These are phyloP conservation scores for Ganoderma boninense DNA, from an alignment of 1,284 basidiomycete species.

Conservation along the genomic window DNA sequence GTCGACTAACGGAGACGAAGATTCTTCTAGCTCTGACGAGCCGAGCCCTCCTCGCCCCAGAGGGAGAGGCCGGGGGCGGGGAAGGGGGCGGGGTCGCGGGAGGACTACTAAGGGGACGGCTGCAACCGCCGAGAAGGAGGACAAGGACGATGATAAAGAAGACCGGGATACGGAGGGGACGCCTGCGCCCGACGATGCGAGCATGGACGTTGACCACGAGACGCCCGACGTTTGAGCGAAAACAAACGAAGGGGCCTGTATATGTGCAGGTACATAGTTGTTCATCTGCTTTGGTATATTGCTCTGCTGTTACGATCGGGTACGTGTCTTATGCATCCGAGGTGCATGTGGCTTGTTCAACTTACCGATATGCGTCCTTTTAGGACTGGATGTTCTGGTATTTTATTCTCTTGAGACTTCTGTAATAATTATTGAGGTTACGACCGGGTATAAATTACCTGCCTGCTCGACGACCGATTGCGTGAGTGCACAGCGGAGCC, in stretches of 20 bases:
- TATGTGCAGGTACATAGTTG: conserved; percentile 1
- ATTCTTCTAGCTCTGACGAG: conserved; percentile 33
- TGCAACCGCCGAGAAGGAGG: conserved; percentile 25
- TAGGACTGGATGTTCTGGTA: background rate
- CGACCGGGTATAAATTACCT: background rate
- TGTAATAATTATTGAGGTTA: background rate
- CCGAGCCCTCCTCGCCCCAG: conserved; percentile 26
- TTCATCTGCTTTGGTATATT: conserved; percentile 1
- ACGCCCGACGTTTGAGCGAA: conserved; percentile 15
- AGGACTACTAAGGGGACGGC: conserved; percentile 26
- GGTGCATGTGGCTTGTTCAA: background rate
- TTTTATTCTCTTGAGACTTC: background rate
- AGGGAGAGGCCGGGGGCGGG: conserved; percentile 34
- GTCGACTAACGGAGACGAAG: conserved; percentile 24
- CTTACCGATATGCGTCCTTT: background rate
- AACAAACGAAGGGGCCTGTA: background rate
- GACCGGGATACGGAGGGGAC: conserved; percentile 32
- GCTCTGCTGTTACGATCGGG: background rate
- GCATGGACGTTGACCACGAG: conserved; percentile 32
- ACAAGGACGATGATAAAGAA: conserved; percentile 15
- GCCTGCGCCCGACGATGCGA: conserved; percentile 26
- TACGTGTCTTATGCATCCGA: background rate
- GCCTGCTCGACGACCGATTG: background rate
- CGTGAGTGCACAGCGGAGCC: background rate
- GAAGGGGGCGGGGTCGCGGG: conserved; percentile 33